Evolutionary conservation across 257 asterid species (phyloP).

Genomic region (Solanum chiquidenum): DNA sequence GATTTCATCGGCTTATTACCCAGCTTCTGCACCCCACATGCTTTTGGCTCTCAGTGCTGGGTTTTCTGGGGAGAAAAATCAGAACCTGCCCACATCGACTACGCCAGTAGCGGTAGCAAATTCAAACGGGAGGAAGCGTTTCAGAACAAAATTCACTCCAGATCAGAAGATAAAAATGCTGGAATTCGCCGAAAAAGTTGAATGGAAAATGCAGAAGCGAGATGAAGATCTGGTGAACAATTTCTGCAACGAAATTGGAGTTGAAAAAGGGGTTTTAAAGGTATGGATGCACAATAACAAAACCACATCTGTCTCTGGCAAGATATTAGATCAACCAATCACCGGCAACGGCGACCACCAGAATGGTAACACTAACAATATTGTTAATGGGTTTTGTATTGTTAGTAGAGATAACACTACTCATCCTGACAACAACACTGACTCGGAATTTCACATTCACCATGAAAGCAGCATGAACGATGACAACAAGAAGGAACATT

Average conservation of each 20-base stretch:
- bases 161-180: conserved; percentile 65
- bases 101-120: not conserved
- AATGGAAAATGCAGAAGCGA: conserved; percentile 77
- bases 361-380: not conserved
- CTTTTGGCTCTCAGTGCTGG: conserved; percentile 66
- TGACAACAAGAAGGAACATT: conserved; percentile 2
- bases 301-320: conserved; percentile 29
- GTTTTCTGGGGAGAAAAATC: conserved; percentile 15
- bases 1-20: conserved; percentile 76
- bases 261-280: conserved; percentile 63
- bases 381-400: not conserved
- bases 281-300: conserved; percentile 97
- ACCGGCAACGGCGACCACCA: not conserved
- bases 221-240: conserved; percentile 47
- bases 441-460: conserved; percentile 18
- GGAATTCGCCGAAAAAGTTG: conserved; percentile 52
- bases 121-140: conserved; percentile 47
- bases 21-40: conserved; percentile 88
- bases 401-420: not conserved
- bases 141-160: conserved; percentile 61
- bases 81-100: conserved; percentile 8
- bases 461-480: conserved; percentile 7
- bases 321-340: conserved; percentile 24
- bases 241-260: conserved; percentile 48
- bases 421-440: not conserved